phyloP scores from a whole-genome alignment of 1,284 basidiomycete species.

The Trametes hirsuta region DNA sequence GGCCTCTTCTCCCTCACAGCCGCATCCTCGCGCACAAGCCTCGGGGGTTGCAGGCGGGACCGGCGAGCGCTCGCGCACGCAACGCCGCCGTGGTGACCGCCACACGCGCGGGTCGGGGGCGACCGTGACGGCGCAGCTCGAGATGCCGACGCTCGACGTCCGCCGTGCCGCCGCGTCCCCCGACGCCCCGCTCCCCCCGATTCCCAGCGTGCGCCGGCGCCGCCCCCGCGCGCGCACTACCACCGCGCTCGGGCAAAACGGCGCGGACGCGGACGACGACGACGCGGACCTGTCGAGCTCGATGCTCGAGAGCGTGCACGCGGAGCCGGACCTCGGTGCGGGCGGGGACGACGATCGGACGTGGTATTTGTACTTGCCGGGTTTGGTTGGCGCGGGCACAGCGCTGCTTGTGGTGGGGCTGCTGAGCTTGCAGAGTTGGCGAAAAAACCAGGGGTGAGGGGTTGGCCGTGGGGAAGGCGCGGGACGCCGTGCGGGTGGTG shows the following conservation, averaged over 20 bases:
- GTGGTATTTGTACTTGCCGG: conserved; percentile 78
- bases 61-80: neutral
- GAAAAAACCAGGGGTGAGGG: conserved; percentile 46
- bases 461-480: neutral
- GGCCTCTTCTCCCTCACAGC: conserved; percentile 2
- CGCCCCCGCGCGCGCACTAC: neutral
- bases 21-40: neutral
- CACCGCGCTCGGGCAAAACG: neutral
- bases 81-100: neutral
- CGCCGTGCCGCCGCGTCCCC: conserved; percentile 26
- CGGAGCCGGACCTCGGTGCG: conserved; percentile 23
- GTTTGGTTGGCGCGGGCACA: conserved; percentile 76
- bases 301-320: conserved; percentile 30
- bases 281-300: conserved; percentile 30
- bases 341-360: conserved; percentile 65
- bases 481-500: neutral
- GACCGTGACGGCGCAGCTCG: conserved; percentile 16
- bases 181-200: conserved; percentile 7
- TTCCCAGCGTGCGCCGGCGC: conserved; percentile 9
- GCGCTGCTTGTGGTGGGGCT: conserved; percentile 78
- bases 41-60: neutral
- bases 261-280: conserved; percentile 22
- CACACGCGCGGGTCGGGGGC: neutral
- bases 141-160: conserved; percentile 48
- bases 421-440: conserved; percentile 75